Conservation (phyloP, 192 early-diverging fungal species). For the Neocallimastix lanati region DNA sequence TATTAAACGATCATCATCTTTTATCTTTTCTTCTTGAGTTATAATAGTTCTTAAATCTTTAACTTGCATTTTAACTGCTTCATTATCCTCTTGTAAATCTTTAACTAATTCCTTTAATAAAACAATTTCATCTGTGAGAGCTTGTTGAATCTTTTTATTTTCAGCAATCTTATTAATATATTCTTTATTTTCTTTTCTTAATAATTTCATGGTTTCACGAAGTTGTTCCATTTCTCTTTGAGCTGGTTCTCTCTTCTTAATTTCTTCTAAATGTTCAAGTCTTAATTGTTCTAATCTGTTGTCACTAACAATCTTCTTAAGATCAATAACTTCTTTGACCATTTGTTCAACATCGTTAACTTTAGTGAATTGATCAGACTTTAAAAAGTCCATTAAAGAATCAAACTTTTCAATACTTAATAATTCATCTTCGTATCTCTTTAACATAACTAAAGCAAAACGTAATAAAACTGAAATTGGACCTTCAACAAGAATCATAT, state of each 20-base stretch:
- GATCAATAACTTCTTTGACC: background rate
- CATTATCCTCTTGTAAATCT: background rate
- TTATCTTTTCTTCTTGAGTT: background rate
- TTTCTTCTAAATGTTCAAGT: background rate
- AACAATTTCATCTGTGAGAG: background rate
- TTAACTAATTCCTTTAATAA: background rate
- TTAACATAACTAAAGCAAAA: background rate
- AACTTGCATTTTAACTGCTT: background rate
- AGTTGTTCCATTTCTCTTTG: background rate
- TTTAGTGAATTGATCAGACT: background rate
- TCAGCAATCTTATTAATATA: background rate
- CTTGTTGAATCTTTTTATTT: background rate
- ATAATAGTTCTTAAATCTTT: background rate
- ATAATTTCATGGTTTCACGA: background rate
- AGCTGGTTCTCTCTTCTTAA: background rate
- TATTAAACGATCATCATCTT: background rate
- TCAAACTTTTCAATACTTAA: background rate
- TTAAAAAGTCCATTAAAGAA: background rate
- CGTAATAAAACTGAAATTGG: background rate
- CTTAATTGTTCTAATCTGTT: background rate
- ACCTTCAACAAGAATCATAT: background rate
- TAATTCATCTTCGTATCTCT: background rate
- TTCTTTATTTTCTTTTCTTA: background rate
- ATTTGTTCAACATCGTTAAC: background rate
- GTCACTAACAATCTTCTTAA: background rate